These are phyloP conservation scores for Linderniella brevidens DNA, from an alignment of 257 asterid genomes.

Conservation along the genomic window DNA sequence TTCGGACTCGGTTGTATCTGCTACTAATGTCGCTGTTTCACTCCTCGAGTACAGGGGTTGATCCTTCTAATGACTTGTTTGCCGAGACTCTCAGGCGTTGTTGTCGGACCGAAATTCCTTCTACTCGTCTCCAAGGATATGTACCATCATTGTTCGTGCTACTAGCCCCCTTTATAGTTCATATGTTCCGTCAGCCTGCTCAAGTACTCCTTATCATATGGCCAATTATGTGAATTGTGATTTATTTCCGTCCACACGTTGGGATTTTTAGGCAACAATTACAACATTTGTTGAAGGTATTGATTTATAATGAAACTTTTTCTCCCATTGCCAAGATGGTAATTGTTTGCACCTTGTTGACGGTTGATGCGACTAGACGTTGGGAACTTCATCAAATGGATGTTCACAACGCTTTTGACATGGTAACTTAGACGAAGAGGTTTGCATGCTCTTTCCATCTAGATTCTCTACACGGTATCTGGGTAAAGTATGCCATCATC, in stretches of 20 bases:
- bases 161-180: too few relatives aligned
- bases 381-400: constrained; percentile 9
- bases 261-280: not conserved
- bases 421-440: constrained; percentile 5
- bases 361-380: not conserved
- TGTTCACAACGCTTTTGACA: constrained; percentile 6
- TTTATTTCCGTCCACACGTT: not conserved
- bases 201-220: not conserved
- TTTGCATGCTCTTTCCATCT: not conserved
- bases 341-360: not conserved
- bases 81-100: too few relatives aligned
- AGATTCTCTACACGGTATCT: not conserved
- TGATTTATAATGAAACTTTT: constrained; percentile 5
- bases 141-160: too few relatives aligned
- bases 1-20: too few relatives aligned
- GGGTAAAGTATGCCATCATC: constrained; percentile 3
- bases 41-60: too few relatives aligned
- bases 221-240: not conserved
- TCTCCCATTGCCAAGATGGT: not conserved
- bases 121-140: too few relatives aligned
- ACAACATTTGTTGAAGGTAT: not conserved
- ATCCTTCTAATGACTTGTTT: too few relatives aligned
- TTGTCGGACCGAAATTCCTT: too few relatives aligned
- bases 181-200: not conserved
- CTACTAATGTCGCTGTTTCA: too few relatives aligned